These are phyloP conservation scores for Pleurotus platypus DNA, from an alignment of 768 basidiomycete species.

Conservation along the genomic window DNA sequence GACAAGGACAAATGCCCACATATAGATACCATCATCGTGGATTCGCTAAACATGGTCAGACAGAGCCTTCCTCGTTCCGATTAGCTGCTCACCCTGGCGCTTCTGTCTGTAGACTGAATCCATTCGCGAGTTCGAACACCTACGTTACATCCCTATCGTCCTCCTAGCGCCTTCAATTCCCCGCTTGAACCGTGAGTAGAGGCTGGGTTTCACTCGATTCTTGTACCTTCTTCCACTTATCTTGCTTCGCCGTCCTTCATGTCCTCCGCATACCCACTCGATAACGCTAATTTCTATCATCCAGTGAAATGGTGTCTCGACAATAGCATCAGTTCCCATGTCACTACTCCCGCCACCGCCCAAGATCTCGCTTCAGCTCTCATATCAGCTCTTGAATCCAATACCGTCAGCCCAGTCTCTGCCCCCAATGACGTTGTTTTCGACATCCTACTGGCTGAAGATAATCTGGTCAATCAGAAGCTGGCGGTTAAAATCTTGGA, in stretches of 20 bases:
- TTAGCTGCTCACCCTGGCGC: constrained; percentile 1
- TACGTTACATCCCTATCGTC: constrained; percentile 95
- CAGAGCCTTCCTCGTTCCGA: constrained; percentile 7
- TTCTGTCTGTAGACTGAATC: constrained; percentile 65
- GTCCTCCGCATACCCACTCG: constrained; percentile 9
- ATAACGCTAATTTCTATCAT: constrained; percentile 1
- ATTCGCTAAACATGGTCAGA: constrained; percentile 78
- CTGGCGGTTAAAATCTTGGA: constrained; percentile 95
- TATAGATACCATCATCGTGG: constrained; percentile 94
- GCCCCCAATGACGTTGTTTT: constrained; percentile 84
- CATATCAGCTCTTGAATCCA: constrained; percentile 91
- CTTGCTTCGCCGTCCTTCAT: constrained; percentile 8
- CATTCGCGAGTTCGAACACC: constrained; percentile 87
- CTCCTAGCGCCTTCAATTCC: constrained; percentile 79
- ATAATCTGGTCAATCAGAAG: constrained; percentile 95
- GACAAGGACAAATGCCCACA: constrained; percentile 81
- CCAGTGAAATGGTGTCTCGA: constrained; percentile 95
- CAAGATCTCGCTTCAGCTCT: constrained; percentile 91
- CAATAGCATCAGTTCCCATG: constrained; percentile 93
- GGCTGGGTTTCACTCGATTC: background rate
- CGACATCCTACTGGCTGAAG: constrained; percentile 94
- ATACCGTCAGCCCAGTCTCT: constrained; percentile 85
- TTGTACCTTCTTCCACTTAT: background rate
- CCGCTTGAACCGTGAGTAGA: constrained; percentile 63
- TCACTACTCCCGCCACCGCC: constrained; percentile 84